Conservation (phyloP, 2,329 filamentous ascomycete species). For the Sporothrix globosa region DNA sequence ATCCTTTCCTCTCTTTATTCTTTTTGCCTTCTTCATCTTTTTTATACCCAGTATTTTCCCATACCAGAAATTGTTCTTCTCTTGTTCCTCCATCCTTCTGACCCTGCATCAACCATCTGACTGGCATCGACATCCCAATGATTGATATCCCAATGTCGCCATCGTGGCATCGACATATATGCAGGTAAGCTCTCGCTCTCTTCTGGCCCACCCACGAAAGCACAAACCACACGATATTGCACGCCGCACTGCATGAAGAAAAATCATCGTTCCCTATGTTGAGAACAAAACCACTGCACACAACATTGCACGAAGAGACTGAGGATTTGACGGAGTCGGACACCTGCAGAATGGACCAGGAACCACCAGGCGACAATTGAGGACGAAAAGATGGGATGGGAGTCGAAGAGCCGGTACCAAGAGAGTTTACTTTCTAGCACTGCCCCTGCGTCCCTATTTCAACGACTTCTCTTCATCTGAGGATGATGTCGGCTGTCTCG, state of each 20-base stretch:
- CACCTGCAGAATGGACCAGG: not conserved
- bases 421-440: too few relatives aligned
- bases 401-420: too few relatives aligned
- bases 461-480: too few relatives aligned
- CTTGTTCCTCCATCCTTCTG: not conserved
- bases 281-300: conserved; percentile 28
- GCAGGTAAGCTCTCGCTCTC: not conserved
- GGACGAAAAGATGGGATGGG: too few relatives aligned
- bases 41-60: not conserved
- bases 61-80: not conserved
- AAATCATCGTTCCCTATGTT: conserved; percentile 35
- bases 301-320: not conserved
- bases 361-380: too few relatives aligned
- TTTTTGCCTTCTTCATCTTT: not conserved
- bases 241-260: conserved; percentile 34
- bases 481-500: not conserved
- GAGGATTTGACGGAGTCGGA: conserved; percentile 18
- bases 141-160: not conserved
- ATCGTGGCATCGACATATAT: not conserved
- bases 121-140: not conserved
- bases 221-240: not conserved
- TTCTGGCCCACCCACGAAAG: not conserved
- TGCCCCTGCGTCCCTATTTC: too few relatives aligned
- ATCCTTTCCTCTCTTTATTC: not conserved
- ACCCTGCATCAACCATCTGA: not conserved